Percentiles rank a stretch among this genome's conserved stretches.
Conservation (phyloP, 2,329 filamentous ascomycete genomes). For the Exophiala sp. region DNA sequence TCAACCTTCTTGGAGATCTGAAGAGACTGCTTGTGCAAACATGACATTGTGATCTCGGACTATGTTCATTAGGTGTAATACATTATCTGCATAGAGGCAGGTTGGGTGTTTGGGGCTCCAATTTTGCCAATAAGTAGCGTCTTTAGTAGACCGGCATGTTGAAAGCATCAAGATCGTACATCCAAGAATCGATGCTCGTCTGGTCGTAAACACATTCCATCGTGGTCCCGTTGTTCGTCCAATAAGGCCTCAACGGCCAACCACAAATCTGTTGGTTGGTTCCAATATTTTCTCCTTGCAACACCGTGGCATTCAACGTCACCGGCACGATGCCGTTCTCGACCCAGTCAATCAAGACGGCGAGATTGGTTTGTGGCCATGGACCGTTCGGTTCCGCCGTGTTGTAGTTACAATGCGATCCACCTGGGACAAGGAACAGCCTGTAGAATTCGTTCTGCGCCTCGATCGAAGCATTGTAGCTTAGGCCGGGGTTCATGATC, state of each 20-base stretch:
- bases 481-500: slow-evolving; percentile 47
- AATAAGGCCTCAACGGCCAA: slow-evolving; percentile 35
- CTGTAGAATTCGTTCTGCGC: slow-evolving; percentile 51
- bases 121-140: too few species aligned
- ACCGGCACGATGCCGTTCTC: slow-evolving; percentile 47
- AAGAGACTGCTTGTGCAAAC: too few species aligned
- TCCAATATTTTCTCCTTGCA: slow-evolving; percentile 29
- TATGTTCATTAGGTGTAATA: too few species aligned
- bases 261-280: slow-evolving; percentile 36
- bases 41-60: too few species aligned
- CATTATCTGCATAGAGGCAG: too few species aligned
- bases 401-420: slow-evolving; percentile 51
- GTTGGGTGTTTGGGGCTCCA: too few species aligned
- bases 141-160: too few species aligned
- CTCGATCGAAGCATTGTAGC: slow-evolving; percentile 34
- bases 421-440: slow-evolving; percentile 54
- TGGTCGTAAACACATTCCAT: slow-evolving; percentile 41
- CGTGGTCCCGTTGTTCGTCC: slow-evolving; percentile 32
- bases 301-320: slow-evolving; percentile 41
- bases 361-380: slow-evolving; percentile 47
- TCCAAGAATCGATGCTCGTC: slow-evolving; percentile 4
- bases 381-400: slow-evolving; percentile 41
- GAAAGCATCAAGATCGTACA: too few species aligned
- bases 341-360: slow-evolving; percentile 51
- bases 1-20: too few species aligned